These are phyloP conservation scores for Penicillium hordei DNA, from an alignment of 2,329 filamentous ascomycete genomes.

Conservation along the genomic window DNA sequence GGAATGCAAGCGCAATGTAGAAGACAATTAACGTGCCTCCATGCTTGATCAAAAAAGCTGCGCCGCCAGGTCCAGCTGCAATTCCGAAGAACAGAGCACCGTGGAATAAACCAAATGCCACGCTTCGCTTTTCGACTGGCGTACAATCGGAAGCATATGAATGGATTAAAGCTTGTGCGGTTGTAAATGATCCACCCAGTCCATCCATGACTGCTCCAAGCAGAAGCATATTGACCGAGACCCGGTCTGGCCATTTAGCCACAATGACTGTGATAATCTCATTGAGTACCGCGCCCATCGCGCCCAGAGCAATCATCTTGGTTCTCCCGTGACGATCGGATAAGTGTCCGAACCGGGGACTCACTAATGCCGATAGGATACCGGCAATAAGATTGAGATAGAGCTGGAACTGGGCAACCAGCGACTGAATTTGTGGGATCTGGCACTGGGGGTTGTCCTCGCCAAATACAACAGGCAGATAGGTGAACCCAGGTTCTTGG, in stretches of 20 bases:
- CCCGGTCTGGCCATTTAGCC: constrained; percentile 68
- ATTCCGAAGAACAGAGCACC: constrained; percentile 87
- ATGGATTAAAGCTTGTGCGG: constrained; percentile 73
- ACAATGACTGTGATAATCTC: constrained; percentile 79
- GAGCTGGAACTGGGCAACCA: constrained; percentile 75
- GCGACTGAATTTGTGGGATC: constrained; percentile 72
- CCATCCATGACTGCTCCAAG: constrained; percentile 78
- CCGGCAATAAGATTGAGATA: constrained; percentile 73
- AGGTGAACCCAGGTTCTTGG: constrained; percentile 58
- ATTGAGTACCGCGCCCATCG: constrained; percentile 68
- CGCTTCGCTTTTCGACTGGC: constrained; percentile 71
- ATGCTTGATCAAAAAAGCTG: constrained; percentile 73
- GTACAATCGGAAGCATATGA: constrained; percentile 92
- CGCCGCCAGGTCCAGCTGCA: constrained; percentile 78
- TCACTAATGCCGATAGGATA: constrained; percentile 73
- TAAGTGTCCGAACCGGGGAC: constrained; percentile 77
- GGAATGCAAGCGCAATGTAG: constrained; percentile 72
- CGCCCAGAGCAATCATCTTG: constrained; percentile 69
- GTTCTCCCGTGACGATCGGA: constrained; percentile 86
- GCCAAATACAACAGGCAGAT: constrained; percentile 65
- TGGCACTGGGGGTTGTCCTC: constrained; percentile 76
- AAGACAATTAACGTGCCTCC: constrained; percentile 79
- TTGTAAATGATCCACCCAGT: constrained; percentile 82
- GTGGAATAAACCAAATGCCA: constrained; percentile 86
- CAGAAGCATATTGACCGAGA: constrained; percentile 78